Evolutionary conservation across 2,329 filamentous ascomycete genomes (phyloP), one percentile per base, ranked within the genome.

Genomic region (Microcyclosporella mali): DNA sequence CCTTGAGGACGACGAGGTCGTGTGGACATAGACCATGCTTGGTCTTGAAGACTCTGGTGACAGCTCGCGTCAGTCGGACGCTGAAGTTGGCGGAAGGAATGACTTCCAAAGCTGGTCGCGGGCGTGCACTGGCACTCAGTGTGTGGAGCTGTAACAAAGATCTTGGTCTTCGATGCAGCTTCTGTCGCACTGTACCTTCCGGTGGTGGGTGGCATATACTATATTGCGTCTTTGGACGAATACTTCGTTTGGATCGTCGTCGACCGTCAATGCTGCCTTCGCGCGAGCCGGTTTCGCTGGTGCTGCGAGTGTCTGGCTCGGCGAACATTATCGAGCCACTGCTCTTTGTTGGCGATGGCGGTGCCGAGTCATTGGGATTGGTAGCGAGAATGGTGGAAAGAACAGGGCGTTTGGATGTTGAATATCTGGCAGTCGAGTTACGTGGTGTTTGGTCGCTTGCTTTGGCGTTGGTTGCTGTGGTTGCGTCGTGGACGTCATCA

Each of bases 121-220:
- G 82, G 17, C 84, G 76, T 12, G 70, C 70, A 47, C 78, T 73
- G 31, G 72, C 65, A 2, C 74, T 70, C n/a, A 87, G 62, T 44
- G 78, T 73, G 57, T 88, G 85, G 12, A 89, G 68, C 61, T 90
- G 85, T 4, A 89, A 71, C 4, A 88, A 67, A 14, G 88, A 67
- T 40, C 78, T 78, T 9, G 84, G 83, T 12, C 83, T 77, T 21
- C 84, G 71, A 54, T 82, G 78, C 11, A 84, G 71, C 58, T 83
- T 84, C 57, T 81, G 63, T 39, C 66, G 57, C 75, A 57, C 72
- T 69, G 51, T 74, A 66, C 47, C 77, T 59, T 56, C 73, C 69
- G 49, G 83, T 70, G 45, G 82, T 0, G 85, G 83, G 50, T 84
- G 82, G 33, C 82, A 84, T 31, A 88, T 71, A 40, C 78, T 71